Base-by-base conservation (phyloP, 73 alveolate species). In the Effrenium voratum region DNA sequence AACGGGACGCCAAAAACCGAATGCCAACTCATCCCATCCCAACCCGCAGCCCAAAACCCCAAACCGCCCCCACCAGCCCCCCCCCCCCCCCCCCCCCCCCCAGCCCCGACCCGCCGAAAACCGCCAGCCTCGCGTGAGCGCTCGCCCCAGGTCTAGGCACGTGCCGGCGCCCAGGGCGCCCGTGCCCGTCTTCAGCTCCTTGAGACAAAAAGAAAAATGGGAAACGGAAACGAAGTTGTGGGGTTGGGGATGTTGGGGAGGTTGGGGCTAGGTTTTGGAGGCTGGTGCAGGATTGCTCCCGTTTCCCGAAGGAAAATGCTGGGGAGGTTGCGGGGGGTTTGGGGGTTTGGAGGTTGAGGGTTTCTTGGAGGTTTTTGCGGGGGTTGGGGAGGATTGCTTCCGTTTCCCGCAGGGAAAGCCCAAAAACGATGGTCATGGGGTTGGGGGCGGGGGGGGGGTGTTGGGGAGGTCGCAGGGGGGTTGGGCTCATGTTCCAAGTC, bases 91-190 rank as follows among this genome's bases (percentile, higher is more conserved):
- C n/a, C 28, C n/a, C 28, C 72, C 28, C 72, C n/a, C 57, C 41
- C 41, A 40, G 79, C 96, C 96, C 66, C 52, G 60, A 30, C 40
- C 43, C 34, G n/a, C n/a, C n/a, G n/a, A n/a, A n/a, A n/a, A n/a
- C n/a, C n/a, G n/a, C n/a, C n/a, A n/a, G n/a, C n/a, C n/a, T n/a
- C n/a, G n/a, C n/a, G 95, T 60, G 86, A 88, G 28, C 49, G 96
- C 50, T 13, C 13, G 13, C 13, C 75, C 96, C 43, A 88, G 72
- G 55, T 88, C 96, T 5, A 34, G 73, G 86, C 96, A 88, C 41
- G 86, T 88, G 34, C 86, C 38, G 3, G 73, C 43, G 19, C 96
- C 96, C 43, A 88, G 75, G 43, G 96, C 96, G 2, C 96, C 96
- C 43, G 49, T 12, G 5, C 86, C 96, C 15, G 57, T 19, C 41